These are phyloP conservation scores for Marasmius fiardii DNA, from an alignment of 1,284 basidiomycete species.

Conservation along the genomic window DNA sequence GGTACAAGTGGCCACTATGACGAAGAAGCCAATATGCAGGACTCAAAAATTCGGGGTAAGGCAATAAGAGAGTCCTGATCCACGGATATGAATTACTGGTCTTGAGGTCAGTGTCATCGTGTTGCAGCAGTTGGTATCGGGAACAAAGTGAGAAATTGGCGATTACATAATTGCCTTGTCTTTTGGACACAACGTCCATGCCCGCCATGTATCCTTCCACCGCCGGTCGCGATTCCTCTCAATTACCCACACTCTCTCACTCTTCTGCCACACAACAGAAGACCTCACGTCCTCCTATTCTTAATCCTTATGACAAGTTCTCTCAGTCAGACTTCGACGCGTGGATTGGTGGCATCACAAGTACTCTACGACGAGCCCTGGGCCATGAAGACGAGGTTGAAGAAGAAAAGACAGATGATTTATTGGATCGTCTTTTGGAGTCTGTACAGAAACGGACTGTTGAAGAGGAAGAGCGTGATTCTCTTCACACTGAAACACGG, in stretches of 20 bases:
- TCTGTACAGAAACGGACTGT: not conserved
- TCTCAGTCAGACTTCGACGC: slow-evolving; percentile 61
- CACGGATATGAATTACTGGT: no score
- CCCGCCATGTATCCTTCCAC: not conserved
- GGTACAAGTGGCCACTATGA: no score
- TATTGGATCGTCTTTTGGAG: slow-evolving; percentile 19
- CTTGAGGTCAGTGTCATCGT: no score
- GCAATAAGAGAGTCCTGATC: no score
- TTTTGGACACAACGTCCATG: not conserved
- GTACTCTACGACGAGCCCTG: slow-evolving; percentile 49
- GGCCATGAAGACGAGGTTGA: slow-evolving; percentile 35
- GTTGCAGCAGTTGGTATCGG: no score
- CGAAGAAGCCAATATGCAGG: no score
- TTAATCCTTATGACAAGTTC: slow-evolving; percentile 70
- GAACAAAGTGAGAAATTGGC: not conserved
- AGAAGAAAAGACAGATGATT: slow-evolving; percentile 14
- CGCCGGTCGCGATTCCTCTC: not conserved
- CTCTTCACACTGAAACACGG: not conserved
- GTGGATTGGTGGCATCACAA: slow-evolving; percentile 63
- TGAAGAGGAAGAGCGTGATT: not conserved
- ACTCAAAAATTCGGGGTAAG: no score
- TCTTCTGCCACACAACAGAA: not conserved
- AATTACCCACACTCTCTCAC: not conserved
- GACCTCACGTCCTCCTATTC: slow-evolving; percentile 39
- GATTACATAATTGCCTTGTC: not conserved